A percentile compares a stretch with the other conserved stretches of the same genome.
Conservation (phyloP, 2,329 filamentous ascomycete genomes). For the Stagonosporopsis vannaccii region DNA sequence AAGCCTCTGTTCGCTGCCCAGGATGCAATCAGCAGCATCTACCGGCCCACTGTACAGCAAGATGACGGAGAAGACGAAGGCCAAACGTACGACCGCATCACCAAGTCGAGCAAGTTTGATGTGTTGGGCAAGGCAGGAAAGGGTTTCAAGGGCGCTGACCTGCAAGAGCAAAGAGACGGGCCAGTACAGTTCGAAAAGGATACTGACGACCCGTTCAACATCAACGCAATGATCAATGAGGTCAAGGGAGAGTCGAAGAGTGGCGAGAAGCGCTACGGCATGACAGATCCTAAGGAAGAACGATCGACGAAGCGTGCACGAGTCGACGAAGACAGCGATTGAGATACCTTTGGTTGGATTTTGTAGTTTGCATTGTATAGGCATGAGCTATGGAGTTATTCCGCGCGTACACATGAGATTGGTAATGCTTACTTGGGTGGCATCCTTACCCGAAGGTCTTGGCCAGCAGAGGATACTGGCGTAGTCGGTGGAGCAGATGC, state of each 20-base stretch:
- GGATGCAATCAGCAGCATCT: slow-evolving; percentile 93
- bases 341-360: neutral
- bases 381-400: slow-evolving; percentile 8
- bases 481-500: slow-evolving; percentile 3
- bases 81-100: slow-evolving; percentile 84
- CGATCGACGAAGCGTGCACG: slow-evolving; percentile 73
- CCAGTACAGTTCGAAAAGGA: slow-evolving; percentile 98
- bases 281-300: slow-evolving; percentile 66
- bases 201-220: slow-evolving; percentile 84
- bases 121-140: slow-evolving; percentile 81
- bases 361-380: slow-evolving; percentile 4
- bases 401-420: slow-evolving; percentile 7
- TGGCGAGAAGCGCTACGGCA: slow-evolving; percentile 76
- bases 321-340: slow-evolving; percentile 72
- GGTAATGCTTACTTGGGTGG: slow-evolving; percentile 2
- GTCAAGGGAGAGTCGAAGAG: slow-evolving; percentile 66
- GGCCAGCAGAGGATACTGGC: slow-evolving; percentile 7
- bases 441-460: slow-evolving; percentile 7
- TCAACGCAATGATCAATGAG: slow-evolving; percentile 91
- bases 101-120: slow-evolving; percentile 86
- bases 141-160: slow-evolving; percentile 86
- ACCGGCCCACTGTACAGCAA: slow-evolving; percentile 76
- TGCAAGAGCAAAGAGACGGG: slow-evolving; percentile 85
- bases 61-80: slow-evolving; percentile 80
- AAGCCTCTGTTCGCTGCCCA: slow-evolving; percentile 96